Evolutionary conservation across 371 early-diverging fungal species (phyloP).

Genomic region (Mortierella sp.): DNA sequence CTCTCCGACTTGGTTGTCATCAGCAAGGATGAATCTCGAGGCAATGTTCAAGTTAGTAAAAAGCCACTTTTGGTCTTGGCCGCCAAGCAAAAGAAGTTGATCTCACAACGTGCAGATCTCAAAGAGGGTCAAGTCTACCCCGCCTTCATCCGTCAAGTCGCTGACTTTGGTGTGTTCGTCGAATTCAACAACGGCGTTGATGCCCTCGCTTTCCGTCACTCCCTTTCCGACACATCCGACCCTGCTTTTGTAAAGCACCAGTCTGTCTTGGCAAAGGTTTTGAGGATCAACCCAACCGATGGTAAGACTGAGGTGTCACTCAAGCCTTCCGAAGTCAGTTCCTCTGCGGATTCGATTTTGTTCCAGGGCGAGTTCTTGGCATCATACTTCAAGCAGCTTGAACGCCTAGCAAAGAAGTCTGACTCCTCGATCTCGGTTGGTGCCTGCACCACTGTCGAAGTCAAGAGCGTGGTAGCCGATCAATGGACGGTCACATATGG

Average conservation of each 20-base stretch:
- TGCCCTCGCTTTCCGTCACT: constrained; percentile 57
- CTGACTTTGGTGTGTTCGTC: constrained; percentile 72
- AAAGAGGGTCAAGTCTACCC: constrained; percentile 65
- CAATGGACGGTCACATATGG: constrained; percentile 68
- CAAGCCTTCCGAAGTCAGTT: constrained; percentile 65
- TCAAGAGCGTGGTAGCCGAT: constrained; percentile 67
- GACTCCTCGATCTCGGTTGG: constrained; percentile 33
- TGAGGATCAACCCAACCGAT: constrained; percentile 58
- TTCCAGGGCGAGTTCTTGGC: constrained; percentile 63
- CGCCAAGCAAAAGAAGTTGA: constrained; percentile 57
- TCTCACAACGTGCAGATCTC: constrained; percentile 40
- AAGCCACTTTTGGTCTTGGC: constrained; percentile 73
- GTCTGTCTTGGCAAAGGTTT: constrained; percentile 72
- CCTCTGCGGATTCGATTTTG: constrained; percentile 35
- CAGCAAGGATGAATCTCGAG: constrained; percentile 58
- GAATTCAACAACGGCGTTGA: constrained; percentile 66
- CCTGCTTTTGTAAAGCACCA: constrained; percentile 66
- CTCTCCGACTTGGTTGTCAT: constrained; percentile 70
- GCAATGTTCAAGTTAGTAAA: constrained; percentile 63
- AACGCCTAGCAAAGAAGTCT: constrained; percentile 47
- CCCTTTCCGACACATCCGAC: constrained; percentile 72
- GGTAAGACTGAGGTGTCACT: constrained; percentile 66
- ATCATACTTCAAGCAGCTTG: constrained; percentile 64
- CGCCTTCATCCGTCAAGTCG: constrained; percentile 70
- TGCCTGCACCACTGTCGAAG: constrained; percentile 61